These are phyloP conservation scores for Periconia digitata DNA, from an alignment of 2,329 filamentous ascomycete species.

Conservation along the genomic window DNA sequence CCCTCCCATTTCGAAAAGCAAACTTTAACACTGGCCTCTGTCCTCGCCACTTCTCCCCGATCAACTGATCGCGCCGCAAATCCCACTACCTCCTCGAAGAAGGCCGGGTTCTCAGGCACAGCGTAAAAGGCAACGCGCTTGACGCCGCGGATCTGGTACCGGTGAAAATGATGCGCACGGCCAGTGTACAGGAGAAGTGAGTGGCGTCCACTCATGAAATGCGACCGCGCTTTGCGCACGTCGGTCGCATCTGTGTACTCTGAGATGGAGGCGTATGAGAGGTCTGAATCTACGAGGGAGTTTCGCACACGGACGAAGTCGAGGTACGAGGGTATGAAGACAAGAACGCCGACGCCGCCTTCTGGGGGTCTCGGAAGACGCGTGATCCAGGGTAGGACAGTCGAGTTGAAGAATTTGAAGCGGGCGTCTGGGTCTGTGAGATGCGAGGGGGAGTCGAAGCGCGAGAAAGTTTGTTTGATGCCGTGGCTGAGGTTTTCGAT, in stretches of 20 bases:
- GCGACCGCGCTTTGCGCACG: constrained; percentile 78
- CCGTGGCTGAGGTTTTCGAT: constrained; percentile 68
- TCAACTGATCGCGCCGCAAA: constrained; percentile 60
- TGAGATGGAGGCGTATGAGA: constrained; percentile 79
- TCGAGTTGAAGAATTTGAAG: constrained; percentile 87
- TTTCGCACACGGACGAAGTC: constrained; percentile 95
- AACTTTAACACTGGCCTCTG: constrained; percentile 53
- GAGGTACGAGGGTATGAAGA: constrained; percentile 91
- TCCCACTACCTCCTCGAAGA: constrained; percentile 76
- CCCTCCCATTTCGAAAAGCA: constrained; percentile 89
- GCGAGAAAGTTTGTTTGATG: constrained; percentile 84
- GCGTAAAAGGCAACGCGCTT: constrained; percentile 86
- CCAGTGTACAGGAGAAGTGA: constrained; percentile 88
- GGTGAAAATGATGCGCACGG: constrained; percentile 92
- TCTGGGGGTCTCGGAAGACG: constrained; percentile 66
- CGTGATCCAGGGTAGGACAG: constrained; percentile 73
- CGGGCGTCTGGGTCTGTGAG: constrained; percentile 79
- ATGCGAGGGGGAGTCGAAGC: constrained; percentile 73
- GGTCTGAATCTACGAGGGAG: constrained; percentile 75
- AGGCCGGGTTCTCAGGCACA: constrained; percentile 82
- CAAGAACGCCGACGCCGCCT: constrained; percentile 65
- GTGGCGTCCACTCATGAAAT: constrained; percentile 83
- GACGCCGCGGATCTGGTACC: constrained; percentile 81
- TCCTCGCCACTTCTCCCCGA: constrained; percentile 58
- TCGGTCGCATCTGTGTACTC: constrained; percentile 84